These are phyloP conservation scores for Firmiana major DNA, from an alignment of 345 rosid genomes.

Conservation along the genomic window DNA sequence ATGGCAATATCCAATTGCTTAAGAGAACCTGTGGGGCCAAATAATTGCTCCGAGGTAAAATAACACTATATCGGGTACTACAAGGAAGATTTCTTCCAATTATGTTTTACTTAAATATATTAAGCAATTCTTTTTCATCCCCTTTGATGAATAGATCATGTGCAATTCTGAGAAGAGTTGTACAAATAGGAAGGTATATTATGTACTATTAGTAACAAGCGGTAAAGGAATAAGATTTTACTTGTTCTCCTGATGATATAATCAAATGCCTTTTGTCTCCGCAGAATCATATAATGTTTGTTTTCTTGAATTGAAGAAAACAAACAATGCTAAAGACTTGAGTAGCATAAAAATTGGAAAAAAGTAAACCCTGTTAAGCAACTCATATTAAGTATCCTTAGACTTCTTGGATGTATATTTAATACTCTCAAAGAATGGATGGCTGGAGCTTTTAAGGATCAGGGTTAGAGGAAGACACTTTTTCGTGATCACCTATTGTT, in stretches of 20 bases:
- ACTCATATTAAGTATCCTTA: not conserved
- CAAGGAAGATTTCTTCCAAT: conserved; percentile 6
- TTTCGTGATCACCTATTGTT: not conserved
- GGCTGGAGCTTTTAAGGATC: not conserved
- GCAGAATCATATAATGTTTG: not conserved
- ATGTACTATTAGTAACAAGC: not conserved
- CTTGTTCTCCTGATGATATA: not conserved
- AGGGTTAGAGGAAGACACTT: not conserved
- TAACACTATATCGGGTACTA: conserved; percentile 16
- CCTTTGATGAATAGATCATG: not conserved
- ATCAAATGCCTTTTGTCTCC: not conserved
- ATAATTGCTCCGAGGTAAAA: conserved; percentile 67
- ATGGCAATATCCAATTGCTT: conserved; percentile 84
- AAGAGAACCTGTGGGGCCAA: conserved; percentile 76
- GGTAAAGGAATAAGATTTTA: not conserved
- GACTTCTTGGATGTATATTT: not conserved
- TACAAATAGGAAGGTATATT: not conserved
- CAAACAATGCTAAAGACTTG: not conserved
- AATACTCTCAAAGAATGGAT: not conserved
- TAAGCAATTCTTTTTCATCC: not conserved
- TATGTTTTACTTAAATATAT: not conserved
- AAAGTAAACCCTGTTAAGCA: not conserved
- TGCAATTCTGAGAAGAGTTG: not conserved
- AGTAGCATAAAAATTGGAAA: not conserved
- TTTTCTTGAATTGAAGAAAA: not conserved